Percentiles rank a stretch among this genome's conserved stretches.
Conservation (phyloP, 176 grass and related monocot genomes). For the Puya raimondii region DNA sequence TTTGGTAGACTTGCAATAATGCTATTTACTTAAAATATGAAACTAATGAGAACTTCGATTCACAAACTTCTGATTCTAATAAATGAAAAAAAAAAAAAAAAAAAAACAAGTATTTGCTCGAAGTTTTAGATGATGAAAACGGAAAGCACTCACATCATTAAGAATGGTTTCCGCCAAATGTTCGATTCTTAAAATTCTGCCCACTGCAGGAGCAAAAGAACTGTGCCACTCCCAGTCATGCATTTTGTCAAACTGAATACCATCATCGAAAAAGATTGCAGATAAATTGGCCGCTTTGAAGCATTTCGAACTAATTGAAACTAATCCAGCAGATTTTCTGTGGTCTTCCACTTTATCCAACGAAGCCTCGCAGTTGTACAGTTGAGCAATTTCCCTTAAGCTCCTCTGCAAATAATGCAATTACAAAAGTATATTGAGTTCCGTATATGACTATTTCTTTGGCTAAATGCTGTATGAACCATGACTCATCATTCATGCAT, state of each 20-base stretch:
- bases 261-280: constrained; percentile 62
- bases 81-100: neutral
- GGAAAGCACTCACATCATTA: constrained; percentile 62
- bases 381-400: constrained; percentile 64
- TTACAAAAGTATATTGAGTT: constrained; percentile 5
- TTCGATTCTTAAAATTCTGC: constrained; percentile 78
- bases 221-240: constrained; percentile 58
- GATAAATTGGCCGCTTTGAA: constrained; percentile 81
- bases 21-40: too few species aligned
- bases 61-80: neutral
- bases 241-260: constrained; percentile 72
- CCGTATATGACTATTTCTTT: neutral
- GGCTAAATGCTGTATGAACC: neutral
- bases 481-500: neutral
- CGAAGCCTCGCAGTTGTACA: constrained; percentile 58
- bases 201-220: constrained; percentile 52
- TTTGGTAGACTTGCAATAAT: too few species aligned
- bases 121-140: constrained; percentile 1
- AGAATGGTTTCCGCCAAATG: constrained; percentile 79
- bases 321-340: constrained; percentile 52
- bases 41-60: neutral
- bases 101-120: neutral
- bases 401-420: constrained; percentile 56
- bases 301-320: constrained; percentile 58
- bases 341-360: constrained; percentile 61